Base-by-base conservation (phyloP, 306 rosid genomes). In the Sindora glabra region DNA sequence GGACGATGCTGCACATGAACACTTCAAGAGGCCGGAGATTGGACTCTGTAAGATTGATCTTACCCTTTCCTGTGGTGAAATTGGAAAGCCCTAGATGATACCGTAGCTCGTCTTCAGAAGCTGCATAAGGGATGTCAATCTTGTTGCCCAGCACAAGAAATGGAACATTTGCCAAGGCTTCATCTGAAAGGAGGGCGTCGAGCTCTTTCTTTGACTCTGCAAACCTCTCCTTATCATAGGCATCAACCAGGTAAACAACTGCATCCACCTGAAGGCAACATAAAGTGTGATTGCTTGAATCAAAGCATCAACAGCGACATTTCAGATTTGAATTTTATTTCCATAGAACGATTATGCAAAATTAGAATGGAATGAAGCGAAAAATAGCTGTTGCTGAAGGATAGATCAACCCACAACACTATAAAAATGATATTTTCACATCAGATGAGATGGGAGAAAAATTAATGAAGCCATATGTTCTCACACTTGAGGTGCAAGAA, bases 1-100 rank as follows among this genome's bases (percentile, higher is more conserved):
- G 92, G 54, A 87, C 92, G 33, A 87, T 84, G 75, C 92, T 87
- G 87, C 95, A 87, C 95, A 87, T 84, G 76, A 87, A 87, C 61
- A 87, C 95, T 73, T 87, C 92, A 7, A 87, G 83, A 40, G 92
- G 85, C 36, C 95, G 84, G 29, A 84, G 81, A 53, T 81, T 84
- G 45, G 91, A 69, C 39, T 84, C 95, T 0, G 58, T 37, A 66
- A 87, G 81, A 73, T 81, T 84, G 56, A 81, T 67, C 74, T 79
- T 84, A 26, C 91, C 95, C 64, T 87, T 87, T 6, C 95, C 95
- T 0, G 95, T 84, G 51, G 95, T 84, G 69, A 87, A 87, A 79
- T 87, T 87, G 48, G 89, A 70, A 10, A 87, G 73, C 53, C 89
- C 95, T 25, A 87, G 62, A 73, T 87, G 76, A 62, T 72, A 75